A percentile compares a stretch with the other conserved stretches of the same genome.
phyloP scores from a whole-genome alignment of 441 rosid genomes.

The Syzygium syzygioides region DNA sequence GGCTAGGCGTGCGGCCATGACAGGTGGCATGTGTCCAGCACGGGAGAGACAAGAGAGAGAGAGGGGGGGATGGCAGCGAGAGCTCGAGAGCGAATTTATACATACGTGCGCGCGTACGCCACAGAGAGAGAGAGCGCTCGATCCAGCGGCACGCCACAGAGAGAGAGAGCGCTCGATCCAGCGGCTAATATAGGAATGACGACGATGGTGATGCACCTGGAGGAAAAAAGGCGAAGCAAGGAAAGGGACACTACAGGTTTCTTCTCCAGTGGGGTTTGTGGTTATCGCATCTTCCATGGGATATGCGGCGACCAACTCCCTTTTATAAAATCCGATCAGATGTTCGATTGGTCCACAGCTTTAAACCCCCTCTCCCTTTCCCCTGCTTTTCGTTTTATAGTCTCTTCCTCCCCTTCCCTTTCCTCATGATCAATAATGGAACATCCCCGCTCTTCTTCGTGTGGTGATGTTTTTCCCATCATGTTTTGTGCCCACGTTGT shows the following conservation, averaged over 20 bases:
- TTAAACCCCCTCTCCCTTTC: neutral
- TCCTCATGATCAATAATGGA: neutral
- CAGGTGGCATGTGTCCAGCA: neutral
- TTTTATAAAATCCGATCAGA: neutral
- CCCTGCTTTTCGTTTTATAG: neutral
- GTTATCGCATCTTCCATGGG: constrained; percentile 39
- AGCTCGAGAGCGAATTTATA: neutral
- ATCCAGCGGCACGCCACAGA: neutral
- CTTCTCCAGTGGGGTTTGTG: neutral
- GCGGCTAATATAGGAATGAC: neutral
- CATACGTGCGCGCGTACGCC: neutral
- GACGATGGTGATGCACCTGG: neutral
- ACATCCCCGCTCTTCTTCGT: neutral
- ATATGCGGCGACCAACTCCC: constrained; percentile 32
- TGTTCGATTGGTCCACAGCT: neutral
- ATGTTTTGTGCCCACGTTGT: neutral
- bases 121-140: neutral
- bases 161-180: neutral
- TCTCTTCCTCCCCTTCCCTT: neutral
- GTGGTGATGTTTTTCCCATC: neutral
- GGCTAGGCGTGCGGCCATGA: no score
- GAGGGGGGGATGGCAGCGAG: neutral
- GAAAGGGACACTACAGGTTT: neutral
- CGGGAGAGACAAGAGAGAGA: neutral
- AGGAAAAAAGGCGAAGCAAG: neutral